These are phyloP conservation scores for Corinectria fuckeliana DNA, from an alignment of 2,329 filamentous ascomycete species.

Conservation along the genomic window DNA sequence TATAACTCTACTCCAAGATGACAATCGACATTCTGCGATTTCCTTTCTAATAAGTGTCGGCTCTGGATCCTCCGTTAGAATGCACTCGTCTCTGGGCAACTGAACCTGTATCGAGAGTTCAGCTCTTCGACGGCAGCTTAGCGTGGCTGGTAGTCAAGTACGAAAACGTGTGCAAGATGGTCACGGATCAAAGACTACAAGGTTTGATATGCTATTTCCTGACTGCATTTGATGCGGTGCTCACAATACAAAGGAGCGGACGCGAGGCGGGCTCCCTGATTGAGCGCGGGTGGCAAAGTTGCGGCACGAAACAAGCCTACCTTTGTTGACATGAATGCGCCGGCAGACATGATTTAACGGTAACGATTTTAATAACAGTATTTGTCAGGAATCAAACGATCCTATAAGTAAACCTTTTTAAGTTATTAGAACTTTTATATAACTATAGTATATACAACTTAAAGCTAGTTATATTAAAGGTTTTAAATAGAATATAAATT, in stretches of 20 bases:
- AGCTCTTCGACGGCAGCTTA: conserved; percentile 53
- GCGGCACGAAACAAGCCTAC: conserved; percentile 57
- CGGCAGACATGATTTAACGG: conserved; percentile 54
- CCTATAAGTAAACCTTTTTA: no score
- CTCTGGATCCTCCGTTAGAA: conserved; percentile 49
- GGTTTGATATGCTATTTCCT: conserved; percentile 29
- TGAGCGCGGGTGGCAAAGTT: conserved; percentile 53
- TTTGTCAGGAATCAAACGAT: no score
- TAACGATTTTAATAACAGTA: no score
- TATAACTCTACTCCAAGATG: conserved; percentile 5
- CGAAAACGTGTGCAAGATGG: conserved; percentile 52
- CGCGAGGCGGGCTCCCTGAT: conserved; percentile 54
- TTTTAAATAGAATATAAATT: no score
- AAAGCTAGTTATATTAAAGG: no score
- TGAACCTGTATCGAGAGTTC: conserved; percentile 52
- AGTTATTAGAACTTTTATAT: no score
- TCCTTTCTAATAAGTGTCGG: conserved; percentile 31
- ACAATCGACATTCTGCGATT: conserved; percentile 19
- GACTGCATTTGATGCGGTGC: not conserved
- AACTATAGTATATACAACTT: no score
- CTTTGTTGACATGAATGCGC: conserved; percentile 59
- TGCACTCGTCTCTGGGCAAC: conserved; percentile 51
- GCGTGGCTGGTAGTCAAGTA: conserved; percentile 58
- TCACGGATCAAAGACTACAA: conserved; percentile 55
- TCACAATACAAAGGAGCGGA: conserved; percentile 42